Evolutionary conservation across 257 asterid genomes (phyloP).

Genomic region (Misopates orontium): DNA sequence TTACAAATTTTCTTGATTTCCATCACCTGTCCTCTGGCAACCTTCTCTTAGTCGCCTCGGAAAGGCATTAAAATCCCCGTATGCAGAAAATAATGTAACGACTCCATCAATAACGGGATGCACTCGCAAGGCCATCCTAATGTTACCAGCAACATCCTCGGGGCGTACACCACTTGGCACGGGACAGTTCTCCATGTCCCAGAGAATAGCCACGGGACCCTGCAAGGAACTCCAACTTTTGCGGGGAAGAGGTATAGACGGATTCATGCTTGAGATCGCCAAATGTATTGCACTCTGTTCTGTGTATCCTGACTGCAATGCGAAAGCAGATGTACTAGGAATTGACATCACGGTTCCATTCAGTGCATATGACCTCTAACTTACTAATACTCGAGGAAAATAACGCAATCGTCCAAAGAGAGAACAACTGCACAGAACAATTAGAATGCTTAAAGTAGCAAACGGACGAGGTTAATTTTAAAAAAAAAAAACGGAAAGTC

Average conservation of each 20-base stretch:
- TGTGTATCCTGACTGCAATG: slow-evolving; percentile 33
- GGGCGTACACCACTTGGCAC: slow-evolving; percentile 86
- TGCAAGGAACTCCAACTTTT: slow-evolving; percentile 35
- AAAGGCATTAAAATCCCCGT: slow-evolving; percentile 79
- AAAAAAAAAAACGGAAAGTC: background rate
- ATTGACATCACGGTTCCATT: slow-evolving; percentile 34
- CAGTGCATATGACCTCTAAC: no score
- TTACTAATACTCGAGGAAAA: background rate
- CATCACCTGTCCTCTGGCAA: slow-evolving; percentile 95
- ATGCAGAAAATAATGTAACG: slow-evolving; percentile 79
- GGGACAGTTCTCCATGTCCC: slow-evolving; percentile 99
- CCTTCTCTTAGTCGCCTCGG: slow-evolving; percentile 90
- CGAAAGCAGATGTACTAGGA: slow-evolving; percentile 29
- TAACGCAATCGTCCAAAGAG: background rate
- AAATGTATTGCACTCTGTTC: slow-evolving; percentile 35
- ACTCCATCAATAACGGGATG: slow-evolving; percentile 78
- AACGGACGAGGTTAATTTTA: no score
- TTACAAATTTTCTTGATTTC: no score
- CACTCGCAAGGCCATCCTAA: slow-evolving; percentile 74
- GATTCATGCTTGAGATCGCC: slow-evolving; percentile 33
- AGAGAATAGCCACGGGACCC: slow-evolving; percentile 78
- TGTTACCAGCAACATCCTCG: slow-evolving; percentile 87
- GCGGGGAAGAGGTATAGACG: slow-evolving; percentile 23
- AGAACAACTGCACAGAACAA: background rate
- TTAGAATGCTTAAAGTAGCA: background rate